phyloP scores from a whole-genome alignment of 192 early-diverging fungal species.

The Spinellus fusiger region DNA sequence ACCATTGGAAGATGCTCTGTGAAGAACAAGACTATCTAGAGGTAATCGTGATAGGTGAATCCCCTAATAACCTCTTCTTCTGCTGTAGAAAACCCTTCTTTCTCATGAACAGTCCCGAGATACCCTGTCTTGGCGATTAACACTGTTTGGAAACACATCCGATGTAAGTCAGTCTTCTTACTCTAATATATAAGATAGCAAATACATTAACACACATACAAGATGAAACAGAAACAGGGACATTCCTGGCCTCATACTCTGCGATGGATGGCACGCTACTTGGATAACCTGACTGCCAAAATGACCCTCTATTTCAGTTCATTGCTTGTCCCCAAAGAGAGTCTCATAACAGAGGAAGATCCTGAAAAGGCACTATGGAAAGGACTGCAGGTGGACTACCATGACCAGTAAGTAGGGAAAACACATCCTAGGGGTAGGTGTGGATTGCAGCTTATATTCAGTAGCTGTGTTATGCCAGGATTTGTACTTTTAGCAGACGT shows the following conservation, averaged over 20 bases:
- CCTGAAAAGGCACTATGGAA: conserved; percentile 37
- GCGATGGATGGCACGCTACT: conserved; percentile 36
- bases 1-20: conserved; percentile 36
- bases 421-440: too few relatives aligned
- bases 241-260: conserved; percentile 34
- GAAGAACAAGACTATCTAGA: conserved; percentile 43
- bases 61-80: background rate
- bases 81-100: conserved; percentile 4
- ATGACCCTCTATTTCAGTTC: conserved; percentile 48
- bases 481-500: conserved; percentile 34
- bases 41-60: conserved; percentile 13
- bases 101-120: background rate
- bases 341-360: conserved; percentile 34
- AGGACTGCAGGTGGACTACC: conserved; percentile 35
- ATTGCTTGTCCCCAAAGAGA: conserved; percentile 40
- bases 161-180: conserved; percentile 8
- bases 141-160: conserved; percentile 1
- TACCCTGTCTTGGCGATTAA: background rate
- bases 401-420: conserved; percentile 43
- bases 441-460: too few relatives aligned
- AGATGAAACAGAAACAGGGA: conserved; percentile 18
- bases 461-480: background rate
- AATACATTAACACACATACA: too few relatives aligned
- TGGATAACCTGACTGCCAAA: conserved; percentile 42
- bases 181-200: too few relatives aligned